Conservation (phyloP, 73 alveolate species). For the Paraurostyla sp. region DNA sequence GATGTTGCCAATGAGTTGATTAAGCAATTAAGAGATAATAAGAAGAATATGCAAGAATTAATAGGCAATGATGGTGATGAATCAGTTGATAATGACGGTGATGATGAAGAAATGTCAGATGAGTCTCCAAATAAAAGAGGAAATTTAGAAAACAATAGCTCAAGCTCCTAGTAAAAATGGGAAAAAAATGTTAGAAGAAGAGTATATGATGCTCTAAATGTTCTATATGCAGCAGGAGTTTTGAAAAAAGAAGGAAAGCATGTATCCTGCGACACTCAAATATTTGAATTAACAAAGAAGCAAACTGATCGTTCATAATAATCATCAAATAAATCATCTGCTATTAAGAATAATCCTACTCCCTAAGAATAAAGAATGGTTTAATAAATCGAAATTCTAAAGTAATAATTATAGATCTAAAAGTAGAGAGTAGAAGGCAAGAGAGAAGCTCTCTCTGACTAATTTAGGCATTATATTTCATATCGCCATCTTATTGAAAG, state of each 20-base stretch:
- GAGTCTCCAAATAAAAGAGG: slow-evolving; percentile 26
- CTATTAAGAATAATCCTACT: background rate
- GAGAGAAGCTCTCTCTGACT: slow-evolving; percentile 26
- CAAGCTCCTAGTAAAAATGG: slow-evolving; percentile 69
- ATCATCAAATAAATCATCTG: background rate
- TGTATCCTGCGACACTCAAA: slow-evolving; percentile 65
- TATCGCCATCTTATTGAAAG: slow-evolving; percentile 45
- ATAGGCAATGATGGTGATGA: slow-evolving; percentile 32
- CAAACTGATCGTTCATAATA: background rate
- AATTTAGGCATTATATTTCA: slow-evolving; percentile 37
- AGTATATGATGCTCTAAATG: slow-evolving; percentile 95
- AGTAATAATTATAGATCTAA: background rate
- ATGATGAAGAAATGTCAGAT: slow-evolving; percentile 46
- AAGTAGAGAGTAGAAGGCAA: background rate
- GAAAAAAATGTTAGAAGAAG: slow-evolving; percentile 91
- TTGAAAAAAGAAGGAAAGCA: slow-evolving; percentile 79
- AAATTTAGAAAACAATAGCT: background rate
- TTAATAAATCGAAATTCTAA: background rate
- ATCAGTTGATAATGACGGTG: slow-evolving; percentile 47
- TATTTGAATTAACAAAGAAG: background rate
- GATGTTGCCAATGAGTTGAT: slow-evolving; percentile 87
- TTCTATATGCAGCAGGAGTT: slow-evolving; percentile 86
- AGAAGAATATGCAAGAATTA: background rate
- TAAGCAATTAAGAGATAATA: slow-evolving; percentile 50
- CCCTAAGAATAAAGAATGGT: background rate